Conservation (phyloP, 2,329 filamentous ascomycete genomes). For the Byssothecium circinans region DNA sequence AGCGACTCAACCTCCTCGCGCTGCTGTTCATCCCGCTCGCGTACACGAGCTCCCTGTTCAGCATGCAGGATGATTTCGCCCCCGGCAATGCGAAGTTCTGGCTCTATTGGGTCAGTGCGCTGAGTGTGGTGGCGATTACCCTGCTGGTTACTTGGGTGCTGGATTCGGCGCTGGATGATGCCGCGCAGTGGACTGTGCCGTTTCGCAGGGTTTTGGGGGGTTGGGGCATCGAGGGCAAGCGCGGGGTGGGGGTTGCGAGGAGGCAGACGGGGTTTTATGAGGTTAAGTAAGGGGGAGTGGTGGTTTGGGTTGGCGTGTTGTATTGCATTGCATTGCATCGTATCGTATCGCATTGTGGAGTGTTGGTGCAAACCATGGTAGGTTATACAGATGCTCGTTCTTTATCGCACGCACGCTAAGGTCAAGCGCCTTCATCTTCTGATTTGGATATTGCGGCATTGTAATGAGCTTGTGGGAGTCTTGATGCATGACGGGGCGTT, state of each 20-base stretch:
- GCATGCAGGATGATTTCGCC: slow-evolving; percentile 37
- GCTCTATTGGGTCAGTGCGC: slow-evolving; percentile 37
- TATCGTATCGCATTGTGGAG: too few relatives aligned
- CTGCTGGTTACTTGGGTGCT: slow-evolving; percentile 27
- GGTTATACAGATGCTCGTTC: too few relatives aligned
- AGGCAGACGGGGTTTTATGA: slow-evolving; percentile 16
- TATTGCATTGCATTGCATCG: too few relatives aligned
- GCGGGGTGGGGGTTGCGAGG: slow-evolving; percentile 5
- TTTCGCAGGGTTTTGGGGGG: slow-evolving; percentile 19
- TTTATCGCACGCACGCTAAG: too few relatives aligned
- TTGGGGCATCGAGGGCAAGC: slow-evolving; percentile 1
- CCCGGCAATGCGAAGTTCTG: slow-evolving; percentile 32
- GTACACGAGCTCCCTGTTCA: slow-evolving; percentile 37
- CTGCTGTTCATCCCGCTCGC: slow-evolving; percentile 39
- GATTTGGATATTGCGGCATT: too few relatives aligned
- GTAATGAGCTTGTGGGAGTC: too few relatives aligned
- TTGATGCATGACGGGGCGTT: too few relatives aligned
- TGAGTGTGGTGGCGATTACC: slow-evolving; percentile 28
- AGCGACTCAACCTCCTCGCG: slow-evolving; percentile 37
- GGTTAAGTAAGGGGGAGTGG: too few relatives aligned
- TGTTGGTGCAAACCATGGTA: too few relatives aligned
- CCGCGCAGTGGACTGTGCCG: slow-evolving; percentile 28
- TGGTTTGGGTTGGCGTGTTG: too few relatives aligned
- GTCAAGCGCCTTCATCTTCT: too few relatives aligned
- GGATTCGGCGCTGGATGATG: slow-evolving; percentile 32